Evolutionary conservation across 257 asterid genomes (phyloP), one percentile per base, ranked within the genome.

Genomic region (Solanum verrucosum): DNA sequence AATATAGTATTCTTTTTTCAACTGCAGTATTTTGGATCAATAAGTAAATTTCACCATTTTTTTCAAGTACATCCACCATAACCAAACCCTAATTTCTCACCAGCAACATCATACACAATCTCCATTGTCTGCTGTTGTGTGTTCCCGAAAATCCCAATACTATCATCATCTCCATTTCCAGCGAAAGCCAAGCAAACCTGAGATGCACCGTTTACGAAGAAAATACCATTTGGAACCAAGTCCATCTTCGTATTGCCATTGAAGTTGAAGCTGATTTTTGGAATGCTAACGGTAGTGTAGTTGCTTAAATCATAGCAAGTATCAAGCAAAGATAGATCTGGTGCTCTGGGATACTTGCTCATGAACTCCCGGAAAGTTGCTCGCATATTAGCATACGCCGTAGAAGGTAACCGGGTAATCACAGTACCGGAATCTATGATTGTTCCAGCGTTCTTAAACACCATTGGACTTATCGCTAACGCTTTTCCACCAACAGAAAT

Each of bases 351-450:
- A 86, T 94, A 94, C 75, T 73, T 89, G 0, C 78, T 16, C 99
- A 95, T 96, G 68, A 21, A 87, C 81, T 90, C 87, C 88, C 67
- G 90, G 88, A 96, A 96, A 1, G 89, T 89, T 1, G 90, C 42
- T 38, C 94, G 89, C 91, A 96, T 0, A 1, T 90, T 87, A 9
- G 73, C 27, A 91, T 96, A 96, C 37, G 94, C 95, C 1, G 88
- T 79, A 0, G 93, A 93, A 2, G 97, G 97, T 34, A 96, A 93
- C 8, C 97, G 92, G 2, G 98, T 94, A 35, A 94, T 91, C 85
- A 94, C 98, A 9, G 98, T 95, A 27, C 98, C 98, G 0, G 99
- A 96, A 89, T 96, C 99, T 38, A 96, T 92, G 10, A 95, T 90
- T 25, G 91, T 91, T 7, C 98, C 97, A 1, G 92, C 89, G 8